These are phyloP conservation scores for Spiraea crenata DNA, from an alignment of 331 rosid genomes.

Conservation along the genomic window DNA sequence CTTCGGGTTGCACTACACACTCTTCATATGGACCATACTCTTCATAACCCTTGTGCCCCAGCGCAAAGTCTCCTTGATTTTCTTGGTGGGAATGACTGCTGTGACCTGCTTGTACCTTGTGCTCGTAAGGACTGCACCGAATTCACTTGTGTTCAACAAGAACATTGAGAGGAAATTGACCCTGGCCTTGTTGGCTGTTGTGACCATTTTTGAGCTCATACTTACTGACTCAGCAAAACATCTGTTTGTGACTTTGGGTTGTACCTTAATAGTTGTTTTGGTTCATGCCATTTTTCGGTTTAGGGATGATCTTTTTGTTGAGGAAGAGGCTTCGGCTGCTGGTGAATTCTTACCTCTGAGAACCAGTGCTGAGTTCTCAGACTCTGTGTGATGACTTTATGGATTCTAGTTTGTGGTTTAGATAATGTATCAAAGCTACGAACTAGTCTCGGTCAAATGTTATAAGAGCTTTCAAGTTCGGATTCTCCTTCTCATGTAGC, in stretches of 20 bases:
- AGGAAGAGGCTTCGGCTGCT: constrained; percentile 24
- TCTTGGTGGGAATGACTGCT: constrained; percentile 42
- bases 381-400: constrained; percentile 26
- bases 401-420: not conserved
- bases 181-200: constrained; percentile 39
- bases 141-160: constrained; percentile 42
- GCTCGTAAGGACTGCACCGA: constrained; percentile 35
- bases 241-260: constrained; percentile 40
- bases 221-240: constrained; percentile 46
- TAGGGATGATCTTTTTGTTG: constrained; percentile 32
- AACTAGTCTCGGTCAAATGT: no score
- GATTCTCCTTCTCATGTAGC: no score
- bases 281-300: constrained; percentile 60
- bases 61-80: constrained; percentile 46
- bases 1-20: constrained; percentile 43
- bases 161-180: constrained; percentile 41
- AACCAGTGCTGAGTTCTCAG: constrained; percentile 1
- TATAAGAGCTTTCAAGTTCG: no score
- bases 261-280: constrained; percentile 42
- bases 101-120: constrained; percentile 40
- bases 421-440: no score
- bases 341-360: constrained; percentile 39
- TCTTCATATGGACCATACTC: constrained; percentile 61
- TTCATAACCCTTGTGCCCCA: constrained; percentile 54
- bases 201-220: constrained; percentile 41